These are phyloP conservation scores for Dittrichia graveolens DNA, from an alignment of 129 eudicot species.

Conservation along the genomic window DNA sequence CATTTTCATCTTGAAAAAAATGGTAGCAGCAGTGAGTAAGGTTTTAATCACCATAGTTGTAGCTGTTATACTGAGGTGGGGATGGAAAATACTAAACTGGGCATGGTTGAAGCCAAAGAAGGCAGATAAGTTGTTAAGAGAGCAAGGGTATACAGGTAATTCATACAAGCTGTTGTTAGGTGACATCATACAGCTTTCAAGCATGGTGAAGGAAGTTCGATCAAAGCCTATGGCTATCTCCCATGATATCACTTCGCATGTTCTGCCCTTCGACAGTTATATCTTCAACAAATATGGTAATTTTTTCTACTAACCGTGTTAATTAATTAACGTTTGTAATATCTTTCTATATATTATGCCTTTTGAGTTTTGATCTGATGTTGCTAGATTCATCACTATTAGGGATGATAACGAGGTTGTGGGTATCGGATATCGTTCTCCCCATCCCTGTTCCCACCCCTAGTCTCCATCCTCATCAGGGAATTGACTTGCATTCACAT, in stretches of 20 bases:
- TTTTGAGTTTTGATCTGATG: neutral
- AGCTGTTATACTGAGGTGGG: slow-evolving; percentile 19
- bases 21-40: slow-evolving; percentile 2
- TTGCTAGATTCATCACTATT: neutral
- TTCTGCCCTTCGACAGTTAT: neutral
- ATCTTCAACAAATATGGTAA: slow-evolving; percentile 14
- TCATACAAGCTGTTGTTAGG: slow-evolving; percentile 14
- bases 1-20: neutral
- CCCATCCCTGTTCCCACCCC: too few relatives aligned
- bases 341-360: neutral
- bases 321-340: neutral
- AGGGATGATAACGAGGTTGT: too few relatives aligned
- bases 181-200: slow-evolving; percentile 15
- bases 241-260: slow-evolving; percentile 22
- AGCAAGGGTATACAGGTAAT: slow-evolving; percentile 19
- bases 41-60: neutral
- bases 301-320: neutral
- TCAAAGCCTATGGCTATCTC: slow-evolving; percentile 14
- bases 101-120: slow-evolving; percentile 24
- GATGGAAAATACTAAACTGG: slow-evolving; percentile 23
- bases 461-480: too few relatives aligned
- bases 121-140: slow-evolving; percentile 3
- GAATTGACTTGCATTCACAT: too few relatives aligned
- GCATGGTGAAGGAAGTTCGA: slow-evolving; percentile 6
- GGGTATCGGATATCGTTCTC: too few relatives aligned